These are phyloP conservation scores for Termitomyces sp. DNA, from an alignment of 768 basidiomycete genomes.

Conservation along the genomic window DNA sequence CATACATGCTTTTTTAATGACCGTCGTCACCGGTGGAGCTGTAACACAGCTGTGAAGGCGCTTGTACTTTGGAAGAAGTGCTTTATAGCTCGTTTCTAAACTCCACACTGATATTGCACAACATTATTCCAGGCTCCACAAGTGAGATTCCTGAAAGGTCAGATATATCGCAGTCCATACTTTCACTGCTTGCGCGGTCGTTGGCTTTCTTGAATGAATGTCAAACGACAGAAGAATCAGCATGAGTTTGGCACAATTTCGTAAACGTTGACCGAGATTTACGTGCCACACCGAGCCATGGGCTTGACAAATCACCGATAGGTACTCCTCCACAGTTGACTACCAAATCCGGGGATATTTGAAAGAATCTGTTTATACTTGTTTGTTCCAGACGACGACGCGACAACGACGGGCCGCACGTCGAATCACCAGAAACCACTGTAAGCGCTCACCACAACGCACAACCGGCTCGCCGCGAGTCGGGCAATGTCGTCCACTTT, in stretches of 20 bases:
- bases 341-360: no score
- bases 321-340: no score
- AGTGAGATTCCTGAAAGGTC: background rate
- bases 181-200: background rate
- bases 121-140: background rate
- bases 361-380: background rate
- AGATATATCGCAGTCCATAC: background rate
- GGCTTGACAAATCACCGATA: background rate
- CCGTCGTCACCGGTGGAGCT: background rate
- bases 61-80: background rate
- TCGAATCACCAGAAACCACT: no score
- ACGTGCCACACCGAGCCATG: background rate
- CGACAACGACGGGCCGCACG: background rate
- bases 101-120: background rate
- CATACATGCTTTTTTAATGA: background rate
- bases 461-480: slow-evolving; percentile 9
- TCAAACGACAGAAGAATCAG: background rate
- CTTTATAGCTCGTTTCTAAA: background rate
- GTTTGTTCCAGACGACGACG: background rate
- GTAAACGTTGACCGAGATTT: background rate
- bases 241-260: background rate
- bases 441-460: background rate
- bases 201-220: background rate
- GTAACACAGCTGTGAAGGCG: background rate
- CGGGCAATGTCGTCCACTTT: slow-evolving; percentile 1